These are phyloP conservation scores for Chaetomium strumarium DNA, from an alignment of 2,329 filamentous ascomycete species.

Conservation along the genomic window DNA sequence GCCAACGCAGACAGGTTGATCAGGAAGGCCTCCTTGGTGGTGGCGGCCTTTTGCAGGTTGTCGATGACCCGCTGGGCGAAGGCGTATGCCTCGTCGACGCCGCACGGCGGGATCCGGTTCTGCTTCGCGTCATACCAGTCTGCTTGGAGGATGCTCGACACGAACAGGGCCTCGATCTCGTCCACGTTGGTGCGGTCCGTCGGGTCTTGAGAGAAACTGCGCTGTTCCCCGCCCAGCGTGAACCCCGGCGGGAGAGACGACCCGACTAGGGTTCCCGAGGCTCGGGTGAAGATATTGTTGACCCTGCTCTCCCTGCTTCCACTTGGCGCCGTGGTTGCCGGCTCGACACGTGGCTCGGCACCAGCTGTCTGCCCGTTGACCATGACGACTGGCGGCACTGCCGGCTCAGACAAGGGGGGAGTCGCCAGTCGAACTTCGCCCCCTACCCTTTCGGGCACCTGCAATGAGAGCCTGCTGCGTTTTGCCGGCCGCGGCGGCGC, in stretches of 20 bases:
- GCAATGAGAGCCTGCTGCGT: constrained; percentile 51
- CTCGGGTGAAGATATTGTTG: background rate
- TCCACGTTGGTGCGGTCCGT: constrained; percentile 51
- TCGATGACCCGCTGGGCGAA: constrained; percentile 50
- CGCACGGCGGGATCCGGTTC: constrained; percentile 36
- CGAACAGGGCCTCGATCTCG: constrained; percentile 50
- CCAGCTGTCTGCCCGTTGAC: constrained; percentile 29
- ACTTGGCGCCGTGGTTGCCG: background rate
- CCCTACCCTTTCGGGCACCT: constrained; percentile 45
- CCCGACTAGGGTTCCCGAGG: background rate
- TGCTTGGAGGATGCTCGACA: constrained; percentile 43
- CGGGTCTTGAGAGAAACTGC: constrained; percentile 27
- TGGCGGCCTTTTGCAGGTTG: constrained; percentile 45
- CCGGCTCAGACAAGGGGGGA: constrained; percentile 20
- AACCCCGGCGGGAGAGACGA: background rate
- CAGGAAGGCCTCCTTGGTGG: constrained; percentile 49
- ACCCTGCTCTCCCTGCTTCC: background rate
- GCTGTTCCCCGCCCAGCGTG: background rate
- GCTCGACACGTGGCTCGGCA: constrained; percentile 1
- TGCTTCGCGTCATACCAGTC: constrained; percentile 48
- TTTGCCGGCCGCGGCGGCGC: constrained; percentile 23
- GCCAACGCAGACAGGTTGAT: constrained; percentile 54
- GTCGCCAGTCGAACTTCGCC: constrained; percentile 30
- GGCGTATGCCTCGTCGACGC: constrained; percentile 48
- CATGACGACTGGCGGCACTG: constrained; percentile 25